These are phyloP conservation scores for Xylariaceae sp. DNA, from an alignment of 2,329 filamentous ascomycete genomes.

Conservation along the genomic window DNA sequence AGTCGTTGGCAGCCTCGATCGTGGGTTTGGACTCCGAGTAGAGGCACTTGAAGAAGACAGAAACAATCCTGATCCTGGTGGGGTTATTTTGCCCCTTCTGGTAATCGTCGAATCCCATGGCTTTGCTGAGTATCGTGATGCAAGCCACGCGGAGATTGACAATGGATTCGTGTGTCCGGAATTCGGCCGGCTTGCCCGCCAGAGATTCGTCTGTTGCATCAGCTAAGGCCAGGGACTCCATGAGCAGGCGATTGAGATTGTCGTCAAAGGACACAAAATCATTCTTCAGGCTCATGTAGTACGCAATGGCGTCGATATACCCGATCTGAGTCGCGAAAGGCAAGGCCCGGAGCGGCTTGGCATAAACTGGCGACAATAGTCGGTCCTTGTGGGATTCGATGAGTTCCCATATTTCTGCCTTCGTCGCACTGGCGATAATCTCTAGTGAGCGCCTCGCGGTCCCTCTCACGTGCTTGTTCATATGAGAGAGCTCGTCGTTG, in stretches of 20 bases:
- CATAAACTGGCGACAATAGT: constrained; percentile 84
- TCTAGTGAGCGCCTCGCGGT: constrained; percentile 76
- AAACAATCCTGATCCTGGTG: constrained; percentile 67
- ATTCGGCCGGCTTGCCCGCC: constrained; percentile 86
- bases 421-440: constrained; percentile 70
- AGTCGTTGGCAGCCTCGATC: constrained; percentile 87
- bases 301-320: constrained; percentile 96
- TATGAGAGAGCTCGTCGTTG: constrained; percentile 83
- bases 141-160: constrained; percentile 87
- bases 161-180: constrained; percentile 91
- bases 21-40: constrained; percentile 91
- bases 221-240: constrained; percentile 88
- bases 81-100: constrained; percentile 64
- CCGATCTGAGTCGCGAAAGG: constrained; percentile 95
- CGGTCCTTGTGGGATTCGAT: constrained; percentile 85
- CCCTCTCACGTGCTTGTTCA: constrained; percentile 90
- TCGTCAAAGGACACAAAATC: constrained; percentile 91
- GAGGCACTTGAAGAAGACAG: constrained; percentile 95
- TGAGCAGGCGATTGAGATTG: constrained; percentile 77
- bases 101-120: constrained; percentile 90
- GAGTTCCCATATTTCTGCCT: constrained; percentile 77
- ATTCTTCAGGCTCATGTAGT: constrained; percentile 81
- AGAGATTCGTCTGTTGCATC: constrained; percentile 92
- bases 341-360: constrained; percentile 85
- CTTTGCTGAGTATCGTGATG: constrained; percentile 84